A percentile compares a stretch with the other conserved stretches of the same genome.
Evolutionary conservation across 2,329 filamentous ascomycete species (phyloP).

Genomic region (Dothistroma pini): DNA sequence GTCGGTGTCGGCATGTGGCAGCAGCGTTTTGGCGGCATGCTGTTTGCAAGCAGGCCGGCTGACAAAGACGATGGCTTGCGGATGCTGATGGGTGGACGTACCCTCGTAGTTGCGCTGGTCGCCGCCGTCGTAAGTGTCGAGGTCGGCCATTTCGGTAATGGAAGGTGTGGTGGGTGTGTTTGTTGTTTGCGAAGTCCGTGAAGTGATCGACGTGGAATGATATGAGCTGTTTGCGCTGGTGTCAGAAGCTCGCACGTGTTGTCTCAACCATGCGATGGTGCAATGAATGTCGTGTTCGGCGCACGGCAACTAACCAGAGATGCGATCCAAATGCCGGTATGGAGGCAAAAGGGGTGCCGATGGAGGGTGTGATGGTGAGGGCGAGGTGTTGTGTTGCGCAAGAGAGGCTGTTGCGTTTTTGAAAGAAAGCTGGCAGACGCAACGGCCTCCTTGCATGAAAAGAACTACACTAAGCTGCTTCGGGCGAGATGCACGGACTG

Average conservation of each 20-base stretch:
- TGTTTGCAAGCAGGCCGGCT: constrained; percentile 12
- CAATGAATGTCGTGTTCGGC: background rate
- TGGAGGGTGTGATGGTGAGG: background rate
- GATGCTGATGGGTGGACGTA: constrained; percentile 40
- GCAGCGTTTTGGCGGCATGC: constrained; percentile 1
- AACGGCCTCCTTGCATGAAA: background rate
- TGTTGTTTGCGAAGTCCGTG: background rate
- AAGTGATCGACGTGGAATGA: background rate
- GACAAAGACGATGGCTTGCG: background rate
- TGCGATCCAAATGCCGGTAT: background rate
- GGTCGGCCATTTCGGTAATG: constrained; percentile 41
- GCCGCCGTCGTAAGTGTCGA: constrained; percentile 59
- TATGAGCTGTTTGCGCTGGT: background rate
- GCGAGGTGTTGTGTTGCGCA: background rate
- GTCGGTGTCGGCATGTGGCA: background rate
- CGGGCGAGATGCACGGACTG: background rate
- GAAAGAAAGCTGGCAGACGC: constrained; percentile 3
- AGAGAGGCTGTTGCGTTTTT: constrained; percentile 7
- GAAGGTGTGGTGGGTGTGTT: constrained; percentile 3
- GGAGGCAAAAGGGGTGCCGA: background rate
- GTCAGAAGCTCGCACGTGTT: background rate
- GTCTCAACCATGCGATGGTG: background rate
- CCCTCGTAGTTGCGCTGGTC: constrained; percentile 64
- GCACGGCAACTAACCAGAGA: background rate
- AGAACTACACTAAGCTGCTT: too few species aligned